Conservation (phyloP, 2,329 filamentous ascomycete species). For the Trichoderma sp. region DNA sequence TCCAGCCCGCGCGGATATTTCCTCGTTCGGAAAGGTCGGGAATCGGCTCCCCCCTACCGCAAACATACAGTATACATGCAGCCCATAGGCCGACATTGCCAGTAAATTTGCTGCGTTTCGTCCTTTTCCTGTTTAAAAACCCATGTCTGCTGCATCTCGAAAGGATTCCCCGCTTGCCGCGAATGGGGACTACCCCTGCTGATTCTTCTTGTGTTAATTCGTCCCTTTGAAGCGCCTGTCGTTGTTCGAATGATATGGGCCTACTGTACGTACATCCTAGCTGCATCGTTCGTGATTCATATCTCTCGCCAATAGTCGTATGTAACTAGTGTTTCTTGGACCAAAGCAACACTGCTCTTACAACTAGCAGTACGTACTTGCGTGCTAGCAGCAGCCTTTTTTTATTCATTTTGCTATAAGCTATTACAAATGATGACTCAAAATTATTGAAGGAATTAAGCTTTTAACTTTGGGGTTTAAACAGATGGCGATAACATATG, state of each 20-base stretch:
- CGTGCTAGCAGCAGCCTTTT: neutral
- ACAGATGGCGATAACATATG: neutral
- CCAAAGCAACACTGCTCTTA: neutral
- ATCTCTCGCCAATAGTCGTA: neutral
- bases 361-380: neutral
- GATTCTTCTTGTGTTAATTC: neutral
- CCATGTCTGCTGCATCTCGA: neutral
- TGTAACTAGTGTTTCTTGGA: neutral
- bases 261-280: neutral
- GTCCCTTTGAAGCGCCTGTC: neutral
- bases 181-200: too few species aligned
- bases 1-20: conserved; percentile 21
- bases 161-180: neutral
- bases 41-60: neutral
- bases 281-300: neutral
- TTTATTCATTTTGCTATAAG: neutral
- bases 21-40: conserved; percentile 23
- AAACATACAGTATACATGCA: neutral
- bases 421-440: conserved; percentile 7
- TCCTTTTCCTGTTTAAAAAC: neutral
- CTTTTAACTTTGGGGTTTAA: conserved; percentile 9
- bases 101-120: conserved; percentile 5
- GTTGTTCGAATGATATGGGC: neutral
- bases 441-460: neutral
- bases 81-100: neutral